Percentiles rank a stretch among this genome's conserved stretches.
phyloP scores from a whole-genome alignment of 495 filamentous ascomycete species.

The Trichocladium antarcticum region DNA sequence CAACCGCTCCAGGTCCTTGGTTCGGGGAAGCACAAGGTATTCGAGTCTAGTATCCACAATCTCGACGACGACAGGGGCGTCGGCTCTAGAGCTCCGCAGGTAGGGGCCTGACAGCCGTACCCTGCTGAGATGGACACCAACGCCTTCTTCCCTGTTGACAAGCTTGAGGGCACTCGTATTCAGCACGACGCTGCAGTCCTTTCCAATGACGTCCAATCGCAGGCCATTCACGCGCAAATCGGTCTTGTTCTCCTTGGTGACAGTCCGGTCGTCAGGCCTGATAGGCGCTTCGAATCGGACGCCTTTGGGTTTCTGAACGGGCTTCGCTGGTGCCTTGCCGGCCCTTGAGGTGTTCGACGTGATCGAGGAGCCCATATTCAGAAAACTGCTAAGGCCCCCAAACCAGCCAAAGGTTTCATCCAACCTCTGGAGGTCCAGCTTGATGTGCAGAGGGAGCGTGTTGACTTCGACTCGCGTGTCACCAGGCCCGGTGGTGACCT shows the following conservation, averaged over 20 bases:
- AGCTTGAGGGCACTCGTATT: slow-evolving; percentile 72
- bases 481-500: slow-evolving; percentile 41
- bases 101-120: slow-evolving; percentile 63
- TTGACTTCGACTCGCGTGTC: slow-evolving; percentile 54
- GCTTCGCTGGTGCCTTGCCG: slow-evolving; percentile 27
- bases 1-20: slow-evolving; percentile 69
- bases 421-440: slow-evolving; percentile 65
- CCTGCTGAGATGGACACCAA: slow-evolving; percentile 63
- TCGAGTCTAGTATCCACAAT: slow-evolving; percentile 60
- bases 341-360: slow-evolving; percentile 55
- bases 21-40: slow-evolving; percentile 59
- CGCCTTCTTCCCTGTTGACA: slow-evolving; percentile 54
- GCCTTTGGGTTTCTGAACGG: slow-evolving; percentile 40
- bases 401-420: slow-evolving; percentile 84
- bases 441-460: slow-evolving; percentile 69
- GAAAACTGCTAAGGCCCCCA: slow-evolving; percentile 82
- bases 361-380: slow-evolving; percentile 79
- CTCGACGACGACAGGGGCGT: slow-evolving; percentile 40
- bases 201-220: slow-evolving; percentile 59
- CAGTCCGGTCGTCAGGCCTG: slow-evolving; percentile 34
- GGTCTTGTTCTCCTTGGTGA: slow-evolving; percentile 51
- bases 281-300: slow-evolving; percentile 62
- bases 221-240: slow-evolving; percentile 69
- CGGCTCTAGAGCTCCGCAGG: slow-evolving; percentile 35
- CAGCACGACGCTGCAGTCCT: slow-evolving; percentile 58